A percentile compares a stretch with the other conserved stretches of the same genome.
These are phyloP conservation scores for Aspergillus sp. DNA, from an alignment of 2,329 filamentous ascomycete species.

Conservation along the genomic window DNA sequence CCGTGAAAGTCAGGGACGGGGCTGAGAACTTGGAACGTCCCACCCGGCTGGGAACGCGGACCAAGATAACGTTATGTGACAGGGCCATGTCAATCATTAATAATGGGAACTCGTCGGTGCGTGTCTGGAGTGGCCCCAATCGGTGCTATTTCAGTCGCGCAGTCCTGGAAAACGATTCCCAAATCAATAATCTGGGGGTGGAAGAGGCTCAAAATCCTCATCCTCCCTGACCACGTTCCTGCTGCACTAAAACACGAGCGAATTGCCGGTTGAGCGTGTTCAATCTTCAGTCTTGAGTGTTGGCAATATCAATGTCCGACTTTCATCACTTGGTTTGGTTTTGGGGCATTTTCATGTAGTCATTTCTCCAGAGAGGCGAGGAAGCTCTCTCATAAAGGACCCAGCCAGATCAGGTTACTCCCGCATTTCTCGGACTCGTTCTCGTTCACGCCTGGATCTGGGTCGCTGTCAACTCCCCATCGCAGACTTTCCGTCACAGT, in stretches of 20 bases:
- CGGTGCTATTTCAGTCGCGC: neutral
- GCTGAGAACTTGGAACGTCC: slow-evolving; percentile 8
- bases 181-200: slow-evolving; percentile 13
- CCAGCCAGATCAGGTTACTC: neutral
- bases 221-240: neutral
- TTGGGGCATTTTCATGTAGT: neutral
- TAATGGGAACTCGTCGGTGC: neutral
- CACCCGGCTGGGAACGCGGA: slow-evolving; percentile 7
- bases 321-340: neutral
- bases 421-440: slow-evolving; percentile 13
- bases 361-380: neutral
- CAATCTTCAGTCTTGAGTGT: neutral
- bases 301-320: neutral
- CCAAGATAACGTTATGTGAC: slow-evolving; percentile 1
- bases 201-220: slow-evolving; percentile 17
- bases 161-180: neutral
- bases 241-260: neutral
- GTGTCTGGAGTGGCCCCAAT: neutral
- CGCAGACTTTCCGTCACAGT: neutral
- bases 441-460: neutral
- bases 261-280: neutral
- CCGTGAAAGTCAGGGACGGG: slow-evolving; percentile 5
- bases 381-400: neutral
- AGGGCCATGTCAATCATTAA: slow-evolving; percentile 8
- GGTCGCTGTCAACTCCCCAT: neutral